A percentile compares a stretch with the other conserved stretches of the same genome.
These are phyloP conservation scores for Vaccinium myrtillus DNA, from an alignment of 148 eudicot genomes.

Conservation along the genomic window DNA sequence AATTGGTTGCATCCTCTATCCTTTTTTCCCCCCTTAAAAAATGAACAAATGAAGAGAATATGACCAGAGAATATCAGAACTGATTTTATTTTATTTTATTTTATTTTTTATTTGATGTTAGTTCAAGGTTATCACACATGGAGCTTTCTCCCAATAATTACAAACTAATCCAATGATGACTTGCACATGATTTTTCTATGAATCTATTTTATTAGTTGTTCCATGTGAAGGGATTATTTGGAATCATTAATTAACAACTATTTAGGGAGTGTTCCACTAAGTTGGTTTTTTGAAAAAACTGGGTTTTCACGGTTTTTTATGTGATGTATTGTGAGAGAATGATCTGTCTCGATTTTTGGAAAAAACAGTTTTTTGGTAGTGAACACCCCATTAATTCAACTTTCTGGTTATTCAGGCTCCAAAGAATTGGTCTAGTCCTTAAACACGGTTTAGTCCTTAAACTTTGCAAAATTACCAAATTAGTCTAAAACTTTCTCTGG, in stretches of 20 bases:
- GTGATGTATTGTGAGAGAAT: no score
- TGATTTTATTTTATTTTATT: not conserved
- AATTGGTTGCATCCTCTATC: not conserved
- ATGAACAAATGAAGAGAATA: not conserved
- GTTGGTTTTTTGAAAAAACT: no score
- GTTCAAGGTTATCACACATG: not conserved
- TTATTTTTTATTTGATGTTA: not conserved
- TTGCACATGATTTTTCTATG: not conserved
- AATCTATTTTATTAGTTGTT: not conserved
- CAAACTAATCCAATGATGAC: not conserved
- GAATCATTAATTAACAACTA: not conserved
- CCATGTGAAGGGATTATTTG: not conserved
- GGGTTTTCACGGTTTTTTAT: no score
- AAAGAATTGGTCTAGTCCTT: no score
- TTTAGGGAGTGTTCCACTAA: no score
- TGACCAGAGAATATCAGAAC: not conserved
- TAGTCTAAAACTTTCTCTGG: no score
- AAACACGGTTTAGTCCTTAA: not conserved
- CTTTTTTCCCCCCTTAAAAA: not conserved
- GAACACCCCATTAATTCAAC: no score
- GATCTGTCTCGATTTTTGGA: no score
- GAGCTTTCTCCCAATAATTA: not conserved
- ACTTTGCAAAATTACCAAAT: not conserved
- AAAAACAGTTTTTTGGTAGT: no score
- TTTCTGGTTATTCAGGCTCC: no score